Evolutionary conservation across 2,329 filamentous ascomycete species (phyloP).

Genomic region (Pseudopithomyces chartarum): DNA sequence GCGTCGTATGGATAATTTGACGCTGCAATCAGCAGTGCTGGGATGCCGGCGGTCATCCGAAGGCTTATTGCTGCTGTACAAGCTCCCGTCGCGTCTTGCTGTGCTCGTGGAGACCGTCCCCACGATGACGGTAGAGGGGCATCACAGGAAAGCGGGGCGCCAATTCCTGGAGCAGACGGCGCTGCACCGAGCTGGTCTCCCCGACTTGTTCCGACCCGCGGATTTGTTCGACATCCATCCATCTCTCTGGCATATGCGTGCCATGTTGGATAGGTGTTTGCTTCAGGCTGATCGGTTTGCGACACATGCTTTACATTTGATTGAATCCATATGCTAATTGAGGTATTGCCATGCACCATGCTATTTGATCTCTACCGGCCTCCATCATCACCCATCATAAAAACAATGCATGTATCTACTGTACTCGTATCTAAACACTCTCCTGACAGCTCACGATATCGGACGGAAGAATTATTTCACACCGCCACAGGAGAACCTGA

Average conservation of each 20-base stretch:
- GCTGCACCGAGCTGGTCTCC: not conserved
- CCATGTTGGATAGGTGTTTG: too few relatives aligned
- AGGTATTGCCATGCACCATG: too few relatives aligned
- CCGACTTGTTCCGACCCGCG: conserved; percentile 26
- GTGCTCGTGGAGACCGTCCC: conserved; percentile 22
- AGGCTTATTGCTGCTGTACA: conserved; percentile 12
- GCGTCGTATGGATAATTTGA: conserved; percentile 9
- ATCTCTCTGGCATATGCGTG: too few relatives aligned
- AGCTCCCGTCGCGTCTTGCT: conserved; percentile 17
- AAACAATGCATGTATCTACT: too few relatives aligned
- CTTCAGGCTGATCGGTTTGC: too few relatives aligned
- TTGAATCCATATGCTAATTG: too few relatives aligned
- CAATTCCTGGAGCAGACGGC: conserved; percentile 10
- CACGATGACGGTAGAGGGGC: conserved; percentile 26
- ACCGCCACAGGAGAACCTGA: not conserved
- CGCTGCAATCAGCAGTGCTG: not conserved
- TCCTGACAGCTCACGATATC: not conserved
- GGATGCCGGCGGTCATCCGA: not conserved
- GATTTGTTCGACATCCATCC: conserved; percentile 4
- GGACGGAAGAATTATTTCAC: not conserved
- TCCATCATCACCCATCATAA: too few relatives aligned
- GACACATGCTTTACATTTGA: too few relatives aligned
- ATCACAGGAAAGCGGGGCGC: conserved; percentile 22
- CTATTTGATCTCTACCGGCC: too few relatives aligned
- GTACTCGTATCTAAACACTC: too few relatives aligned